Conservation (phyloP, 108 stramenopile species). For the Aurantiochytrium sp. region DNA sequence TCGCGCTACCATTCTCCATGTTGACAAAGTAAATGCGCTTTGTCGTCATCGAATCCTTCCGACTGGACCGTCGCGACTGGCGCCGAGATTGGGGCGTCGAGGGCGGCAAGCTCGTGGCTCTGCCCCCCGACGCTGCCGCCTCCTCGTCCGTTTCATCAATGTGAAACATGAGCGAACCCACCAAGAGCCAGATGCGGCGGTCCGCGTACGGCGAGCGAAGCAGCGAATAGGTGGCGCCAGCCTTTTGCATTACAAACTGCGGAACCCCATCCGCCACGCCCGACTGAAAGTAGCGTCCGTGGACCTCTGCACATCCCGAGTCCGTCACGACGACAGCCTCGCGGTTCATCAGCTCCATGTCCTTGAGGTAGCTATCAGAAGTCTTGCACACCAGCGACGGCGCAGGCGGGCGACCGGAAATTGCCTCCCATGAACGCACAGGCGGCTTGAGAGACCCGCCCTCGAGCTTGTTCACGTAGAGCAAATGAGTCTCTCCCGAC, state of each 20-base stretch:
- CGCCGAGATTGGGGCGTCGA: too few species aligned
- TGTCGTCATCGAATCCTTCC: neutral
- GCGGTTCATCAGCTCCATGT: conserved; percentile 2
- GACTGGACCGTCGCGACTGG: too few species aligned
- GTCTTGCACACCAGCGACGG: neutral
- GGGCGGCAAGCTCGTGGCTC: too few species aligned
- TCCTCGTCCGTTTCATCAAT: neutral
- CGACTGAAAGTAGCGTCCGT: neutral
- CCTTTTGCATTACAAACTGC: neutral
- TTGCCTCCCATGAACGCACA: neutral
- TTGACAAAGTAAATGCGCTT: neutral
- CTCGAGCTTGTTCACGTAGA: neutral
- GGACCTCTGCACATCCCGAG: neutral
- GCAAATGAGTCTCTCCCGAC: neutral
- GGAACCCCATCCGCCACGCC: neutral
- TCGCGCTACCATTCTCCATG: neutral
- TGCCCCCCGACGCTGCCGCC: neutral
- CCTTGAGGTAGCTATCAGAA: neutral
- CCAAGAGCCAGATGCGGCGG: neutral
- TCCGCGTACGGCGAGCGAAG: neutral
- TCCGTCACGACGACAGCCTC: conserved; percentile 4
- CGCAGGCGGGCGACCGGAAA: neutral
- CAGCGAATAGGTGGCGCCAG: neutral
- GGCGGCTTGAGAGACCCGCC: neutral
- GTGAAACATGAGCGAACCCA: neutral